Conservation (phyloP, 371 early-diverging fungal species). For the Dichotomocladium elegans region DNA sequence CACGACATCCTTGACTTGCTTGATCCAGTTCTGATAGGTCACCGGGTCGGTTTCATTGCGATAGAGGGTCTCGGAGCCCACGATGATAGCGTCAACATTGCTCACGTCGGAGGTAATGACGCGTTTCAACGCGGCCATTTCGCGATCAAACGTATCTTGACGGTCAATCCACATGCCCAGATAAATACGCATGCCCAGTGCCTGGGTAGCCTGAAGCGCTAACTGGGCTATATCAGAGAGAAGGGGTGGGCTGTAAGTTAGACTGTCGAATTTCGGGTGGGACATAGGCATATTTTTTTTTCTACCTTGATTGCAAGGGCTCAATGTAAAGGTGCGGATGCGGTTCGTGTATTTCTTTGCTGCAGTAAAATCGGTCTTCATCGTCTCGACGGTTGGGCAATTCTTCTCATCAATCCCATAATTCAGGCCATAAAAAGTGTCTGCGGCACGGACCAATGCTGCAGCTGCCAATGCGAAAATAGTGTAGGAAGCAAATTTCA, state of each 20-base stretch:
- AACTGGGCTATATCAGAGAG: constrained; percentile 29
- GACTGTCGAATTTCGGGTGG: neutral
- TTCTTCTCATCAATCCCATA: constrained; percentile 52
- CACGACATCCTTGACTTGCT: constrained; percentile 26
- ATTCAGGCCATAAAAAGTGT: constrained; percentile 48
- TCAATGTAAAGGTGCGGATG: constrained; percentile 51
- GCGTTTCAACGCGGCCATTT: constrained; percentile 41
- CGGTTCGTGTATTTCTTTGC: constrained; percentile 48
- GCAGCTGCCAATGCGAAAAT: neutral
- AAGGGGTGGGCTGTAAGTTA: too few species aligned
- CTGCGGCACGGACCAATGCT: neutral
- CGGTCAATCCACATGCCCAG: constrained; percentile 63
- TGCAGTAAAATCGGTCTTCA: constrained; percentile 42
- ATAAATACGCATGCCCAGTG: constrained; percentile 50
- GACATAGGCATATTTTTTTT: neutral
- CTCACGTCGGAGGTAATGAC: constrained; percentile 28
- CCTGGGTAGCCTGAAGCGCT: constrained; percentile 56
- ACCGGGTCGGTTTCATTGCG: constrained; percentile 45
- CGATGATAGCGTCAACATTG: constrained; percentile 51
- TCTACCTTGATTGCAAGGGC: constrained; percentile 56
- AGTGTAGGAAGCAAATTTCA: neutral
- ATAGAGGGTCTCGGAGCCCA: constrained; percentile 63
- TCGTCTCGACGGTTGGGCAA: constrained; percentile 49
- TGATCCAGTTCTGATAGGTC: constrained; percentile 31
- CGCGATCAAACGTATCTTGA: constrained; percentile 43